Percentiles rank a stretch among this genome's conserved stretches.
Evolutionary conservation across 2,329 filamentous ascomycete genomes (phyloP).

Genomic region (Podosphaera xanthii): DNA sequence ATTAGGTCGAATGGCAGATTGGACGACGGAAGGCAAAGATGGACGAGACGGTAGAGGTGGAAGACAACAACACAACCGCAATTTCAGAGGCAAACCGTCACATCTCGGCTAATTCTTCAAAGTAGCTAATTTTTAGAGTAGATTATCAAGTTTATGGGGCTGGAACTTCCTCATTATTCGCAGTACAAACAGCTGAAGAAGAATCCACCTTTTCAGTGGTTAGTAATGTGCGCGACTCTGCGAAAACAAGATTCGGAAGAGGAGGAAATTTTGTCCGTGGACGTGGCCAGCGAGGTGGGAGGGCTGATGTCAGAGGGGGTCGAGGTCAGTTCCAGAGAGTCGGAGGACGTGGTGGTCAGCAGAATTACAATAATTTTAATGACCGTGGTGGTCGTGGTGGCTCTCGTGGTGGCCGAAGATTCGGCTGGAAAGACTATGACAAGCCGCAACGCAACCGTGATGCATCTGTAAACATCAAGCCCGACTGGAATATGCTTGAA

Average conservation of each 20-base stretch:
- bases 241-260: slow-evolving; percentile 70
- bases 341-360: slow-evolving; percentile 43
- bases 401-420: slow-evolving; percentile 58
- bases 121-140: slow-evolving; percentile 18
- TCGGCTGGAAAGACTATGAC: slow-evolving; percentile 97
- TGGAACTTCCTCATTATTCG: slow-evolving; percentile 67
- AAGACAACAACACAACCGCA: slow-evolving; percentile 73
- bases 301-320: slow-evolving; percentile 42
- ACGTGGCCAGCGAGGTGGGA: slow-evolving; percentile 46
- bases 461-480: slow-evolving; percentile 85
- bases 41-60: slow-evolving; percentile 47
- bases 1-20: slow-evolving; percentile 96
- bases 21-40: slow-evolving; percentile 81
- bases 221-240: slow-evolving; percentile 73
- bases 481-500: slow-evolving; percentile 86
- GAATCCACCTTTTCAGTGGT: slow-evolving; percentile 96
- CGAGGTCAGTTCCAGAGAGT: slow-evolving; percentile 45
- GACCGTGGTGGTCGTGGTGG: slow-evolving; percentile 47
- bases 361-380: slow-evolving; percentile 43
- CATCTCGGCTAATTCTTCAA: slow-evolving; percentile 4
- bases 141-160: slow-evolving; percentile 95
- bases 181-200: slow-evolving; percentile 78
- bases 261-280: slow-evolving; percentile 78
- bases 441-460: slow-evolving; percentile 94
- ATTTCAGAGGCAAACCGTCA: slow-evolving; percentile 51